Evolutionary conservation across 1,139 yeast genomes (phyloP), one percentile per base, ranked within the genome.

Genomic region (Lodderomyces oxycetoniae): DNA sequence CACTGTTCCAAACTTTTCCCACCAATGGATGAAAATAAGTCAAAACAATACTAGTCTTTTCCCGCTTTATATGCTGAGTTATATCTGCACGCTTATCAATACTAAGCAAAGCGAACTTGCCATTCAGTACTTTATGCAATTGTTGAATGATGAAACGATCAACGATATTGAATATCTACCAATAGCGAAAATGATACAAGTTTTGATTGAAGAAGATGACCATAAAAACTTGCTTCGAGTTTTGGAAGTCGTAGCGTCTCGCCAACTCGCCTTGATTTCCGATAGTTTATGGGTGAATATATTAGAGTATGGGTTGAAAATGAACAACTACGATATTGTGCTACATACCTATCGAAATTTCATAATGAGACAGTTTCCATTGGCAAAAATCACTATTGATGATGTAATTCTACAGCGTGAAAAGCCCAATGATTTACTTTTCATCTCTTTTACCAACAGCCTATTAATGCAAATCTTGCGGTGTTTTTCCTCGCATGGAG

Each of bases 401-500:
- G 55, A 59, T 16, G 53, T 51, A 1, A 43, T 61, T 2, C 39
- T 60, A 36, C 24, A 17, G 13, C 42, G 8, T 13, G 40, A 13
- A 25, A 39, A 37, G 3, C 16, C 24, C 28, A 31, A 4, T 31
- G 29, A 8, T 15, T 12, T 28, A n/a, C 23, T 42, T 1, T 41
- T 50, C 22, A 32, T 35, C 14, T 39, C 47, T 6, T 28, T 51
- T n/a, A 44, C 41, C 16, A 50, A 49, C 28, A 35, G 42, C 9
- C 33, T 49, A 12, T 38, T 57, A 5, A 37, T 39, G 21, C 53
- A 50, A 34, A 55, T 65, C 10, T 50, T 68, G 16, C 63, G 59
- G 28, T 47, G 59, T 0, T 49, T 67, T 9, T 50, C 70, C 1
- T 43, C 50, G 3, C 49, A 60, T 36, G 74, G 74, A 4, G 74